These are phyloP conservation scores for Rhizoctonia solani DNA, from an alignment of 1,284 basidiomycete genomes.

Conservation along the genomic window DNA sequence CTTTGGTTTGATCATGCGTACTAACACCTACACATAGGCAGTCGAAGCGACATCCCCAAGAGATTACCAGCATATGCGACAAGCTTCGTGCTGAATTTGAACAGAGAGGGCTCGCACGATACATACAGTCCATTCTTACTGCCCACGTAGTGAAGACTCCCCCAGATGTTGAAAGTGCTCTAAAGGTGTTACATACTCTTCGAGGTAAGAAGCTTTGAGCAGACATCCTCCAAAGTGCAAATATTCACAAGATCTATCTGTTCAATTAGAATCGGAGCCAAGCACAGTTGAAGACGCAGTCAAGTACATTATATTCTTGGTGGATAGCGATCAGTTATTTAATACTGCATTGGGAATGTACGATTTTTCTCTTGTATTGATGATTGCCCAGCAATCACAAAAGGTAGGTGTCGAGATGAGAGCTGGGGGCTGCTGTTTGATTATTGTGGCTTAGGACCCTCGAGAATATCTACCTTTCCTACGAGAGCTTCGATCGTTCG, in stretches of 20 bases:
- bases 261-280: conserved; percentile 63
- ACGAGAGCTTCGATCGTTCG: conserved; percentile 80
- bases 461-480: conserved; percentile 98
- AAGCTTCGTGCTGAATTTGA: conserved; percentile 76
- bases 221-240: neutral
- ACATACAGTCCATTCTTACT: conserved; percentile 89
- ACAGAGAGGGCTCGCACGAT: conserved; percentile 70
- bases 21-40: conserved; percentile 51
- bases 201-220: conserved; percentile 67
- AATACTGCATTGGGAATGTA: conserved; percentile 98
- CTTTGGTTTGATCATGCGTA: neutral
- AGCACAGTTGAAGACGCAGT: conserved; percentile 91
- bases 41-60: conserved; percentile 57
- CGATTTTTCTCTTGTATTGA: conserved; percentile 92
- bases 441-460: conserved; percentile 69
- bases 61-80: conserved; percentile 78
- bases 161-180: conserved; percentile 86
- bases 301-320: conserved; percentile 98
- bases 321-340: conserved; percentile 90
- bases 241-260: conserved; percentile 13
- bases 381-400: conserved; percentile 97
- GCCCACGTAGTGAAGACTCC: conserved; percentile 92
- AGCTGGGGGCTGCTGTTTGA: neutral
- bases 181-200: conserved; percentile 66
- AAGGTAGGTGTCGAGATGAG: conserved; percentile 60